Base-by-base conservation (phyloP, 2,329 filamentous ascomycete genomes). In the Aureobasidium sp. region DNA sequence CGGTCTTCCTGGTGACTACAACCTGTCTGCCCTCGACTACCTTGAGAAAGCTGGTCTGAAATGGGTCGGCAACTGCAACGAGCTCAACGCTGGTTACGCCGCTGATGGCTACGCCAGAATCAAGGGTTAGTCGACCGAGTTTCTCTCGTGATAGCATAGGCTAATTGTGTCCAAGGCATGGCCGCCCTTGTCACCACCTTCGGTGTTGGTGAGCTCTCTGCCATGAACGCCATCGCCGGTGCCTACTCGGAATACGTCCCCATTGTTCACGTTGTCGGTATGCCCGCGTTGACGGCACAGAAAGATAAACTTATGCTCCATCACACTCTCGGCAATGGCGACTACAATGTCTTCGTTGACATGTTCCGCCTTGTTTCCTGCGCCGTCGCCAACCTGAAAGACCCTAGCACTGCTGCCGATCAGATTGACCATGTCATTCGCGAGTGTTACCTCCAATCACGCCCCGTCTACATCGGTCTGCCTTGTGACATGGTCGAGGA, bases 401-500 rank as follows among this genome's bases (percentile, higher is more conserved):
- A 89, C 65, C 84, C 87, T 1, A 74, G 80, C 63, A 86, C 90
- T 66, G 88, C 89, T 47, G 86, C 90, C 10, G 78, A 79, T 16
- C 83, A 91, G 69, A 92, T 96, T 67, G 91, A 96, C 72, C 81
- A 89, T 68, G 85, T 88, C 3, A 81, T 96, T 36, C 83, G 83
- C 37, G 81, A 91, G 74, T 94, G 90, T 72, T 90, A 84, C 78
- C 74, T 90, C 47, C 79, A 83, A 62, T 90, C 86, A 64, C 83
- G 88, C 21, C 91, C 91, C 3, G 89, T 95, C 58, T 96, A 96
- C 75, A 85, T 96, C 67, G 87, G 87, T 71, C 78, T 96, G 9
- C 90, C 91, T 3, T 90, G 88, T n/a, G 90, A 96, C 71, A 88
- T 94, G 80, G 85, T 89, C 10, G 78, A 86, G 67, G 83, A 85